A percentile compares a stretch with the other conserved stretches of the same genome.
Conservation (phyloP, 148 eudicot species). For the Chenopodium suecicum region DNA sequence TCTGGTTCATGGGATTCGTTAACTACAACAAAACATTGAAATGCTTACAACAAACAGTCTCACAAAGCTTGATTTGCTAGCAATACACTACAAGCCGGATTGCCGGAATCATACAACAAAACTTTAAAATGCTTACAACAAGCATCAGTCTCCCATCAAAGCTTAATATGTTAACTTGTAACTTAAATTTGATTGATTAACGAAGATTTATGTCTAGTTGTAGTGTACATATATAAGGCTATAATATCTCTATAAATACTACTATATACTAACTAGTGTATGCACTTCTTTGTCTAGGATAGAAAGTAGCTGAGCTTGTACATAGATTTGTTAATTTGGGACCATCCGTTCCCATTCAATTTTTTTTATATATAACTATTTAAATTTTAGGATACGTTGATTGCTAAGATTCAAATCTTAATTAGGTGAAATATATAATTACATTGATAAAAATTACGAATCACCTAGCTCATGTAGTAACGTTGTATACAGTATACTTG, state of each 20-base stretch:
- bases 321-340: too few species aligned
- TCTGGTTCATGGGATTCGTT: constrained; percentile 45
- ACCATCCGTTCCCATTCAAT: too few species aligned
- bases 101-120: constrained; percentile 19
- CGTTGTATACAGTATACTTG: too few species aligned
- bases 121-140: constrained; percentile 29
- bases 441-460: too few species aligned
- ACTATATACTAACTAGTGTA: too few species aligned
- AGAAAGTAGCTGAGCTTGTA: too few species aligned
- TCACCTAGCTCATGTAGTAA: too few species aligned
- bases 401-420: too few species aligned
- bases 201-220: neutral
- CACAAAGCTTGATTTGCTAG: neutral
- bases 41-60: constrained; percentile 26
- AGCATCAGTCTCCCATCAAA: constrained; percentile 14
- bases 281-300: neutral
- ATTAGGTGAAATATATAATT: too few species aligned
- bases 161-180: neutral
- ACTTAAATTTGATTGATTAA: neutral
- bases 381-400: too few species aligned
- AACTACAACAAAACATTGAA: constrained; percentile 32
- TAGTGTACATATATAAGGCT: neutral
- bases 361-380: too few species aligned
- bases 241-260: neutral
- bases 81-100: too few species aligned